phyloP scores from a whole-genome alignment of 2,329 filamentous ascomycete genomes.

The Colletotrichum destructivum region DNA sequence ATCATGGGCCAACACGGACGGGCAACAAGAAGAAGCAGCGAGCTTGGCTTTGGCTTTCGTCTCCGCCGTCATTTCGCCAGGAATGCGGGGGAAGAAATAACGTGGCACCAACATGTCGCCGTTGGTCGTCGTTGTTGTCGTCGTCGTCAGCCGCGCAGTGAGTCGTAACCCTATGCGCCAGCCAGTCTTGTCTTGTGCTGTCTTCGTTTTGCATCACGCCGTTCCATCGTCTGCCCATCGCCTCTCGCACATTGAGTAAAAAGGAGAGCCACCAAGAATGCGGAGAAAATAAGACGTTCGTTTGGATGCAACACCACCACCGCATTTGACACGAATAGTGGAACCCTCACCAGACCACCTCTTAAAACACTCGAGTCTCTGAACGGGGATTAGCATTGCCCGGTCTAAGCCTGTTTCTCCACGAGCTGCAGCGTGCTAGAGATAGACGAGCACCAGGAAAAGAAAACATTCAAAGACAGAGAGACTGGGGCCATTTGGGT shows the following conservation, averaged over 20 bases:
- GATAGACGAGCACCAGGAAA: constrained; percentile 18
- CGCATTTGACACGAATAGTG: constrained; percentile 29
- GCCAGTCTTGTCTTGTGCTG: background rate
- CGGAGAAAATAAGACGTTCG: constrained; percentile 23
- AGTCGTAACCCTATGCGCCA: constrained; percentile 19
- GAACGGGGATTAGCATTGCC: constrained; percentile 32
- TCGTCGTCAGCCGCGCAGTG: constrained; percentile 22
- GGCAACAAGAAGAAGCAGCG: background rate
- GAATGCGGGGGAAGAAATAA: constrained; percentile 37
- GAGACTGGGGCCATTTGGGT: constrained; percentile 4
- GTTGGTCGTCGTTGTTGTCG: background rate
- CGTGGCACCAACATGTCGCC: constrained; percentile 17
- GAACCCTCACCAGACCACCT: constrained; percentile 36
- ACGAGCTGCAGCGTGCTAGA: constrained; percentile 5
- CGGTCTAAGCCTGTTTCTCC: constrained; percentile 10
- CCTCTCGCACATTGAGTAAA: background rate
- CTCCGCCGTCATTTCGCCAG: constrained; percentile 26
- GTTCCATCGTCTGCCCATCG: background rate
- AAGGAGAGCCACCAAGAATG: constrained; percentile 22
- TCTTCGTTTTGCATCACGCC: constrained; percentile 8
- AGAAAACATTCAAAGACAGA: constrained; percentile 1
- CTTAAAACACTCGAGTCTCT: constrained; percentile 18
- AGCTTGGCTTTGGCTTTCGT: constrained; percentile 9
- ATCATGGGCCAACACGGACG: background rate
- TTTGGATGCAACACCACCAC: constrained; percentile 18